These are phyloP conservation scores for Pestalotiopsis sp. DNA, from an alignment of 2,329 filamentous ascomycete species.

Conservation along the genomic window DNA sequence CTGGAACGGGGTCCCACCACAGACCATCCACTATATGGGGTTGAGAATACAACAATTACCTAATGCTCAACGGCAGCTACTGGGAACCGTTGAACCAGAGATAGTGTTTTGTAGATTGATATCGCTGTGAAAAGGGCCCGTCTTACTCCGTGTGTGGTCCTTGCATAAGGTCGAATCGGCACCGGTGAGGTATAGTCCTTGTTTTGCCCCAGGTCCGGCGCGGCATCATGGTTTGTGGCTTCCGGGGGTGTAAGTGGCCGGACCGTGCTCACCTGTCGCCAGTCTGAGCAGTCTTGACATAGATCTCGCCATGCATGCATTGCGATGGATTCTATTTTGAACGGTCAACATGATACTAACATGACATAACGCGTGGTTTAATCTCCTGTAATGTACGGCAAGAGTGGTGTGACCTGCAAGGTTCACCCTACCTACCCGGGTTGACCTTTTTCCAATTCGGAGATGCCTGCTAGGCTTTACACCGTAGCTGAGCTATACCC, in stretches of 20 bases:
- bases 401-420: slow-evolving; percentile 3
- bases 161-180: not conserved
- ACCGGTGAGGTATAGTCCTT: not conserved
- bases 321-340: not conserved
- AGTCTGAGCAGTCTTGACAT: not conserved
- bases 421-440: not conserved
- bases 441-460: not conserved
- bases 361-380: slow-evolving; percentile 11
- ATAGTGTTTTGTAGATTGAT: not conserved
- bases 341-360: not conserved
- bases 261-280: not conserved
- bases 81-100: too few species aligned
- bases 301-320: not conserved
- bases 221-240: not conserved
- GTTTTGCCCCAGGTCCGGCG: not conserved
- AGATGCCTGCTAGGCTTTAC: not conserved
- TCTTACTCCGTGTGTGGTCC: not conserved
- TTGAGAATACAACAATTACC: not conserved
- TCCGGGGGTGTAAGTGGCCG: not conserved
- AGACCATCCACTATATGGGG: not conserved
- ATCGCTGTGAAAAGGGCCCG: not conserved
- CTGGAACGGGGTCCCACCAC: not conserved
- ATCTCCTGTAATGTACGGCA: not conserved
- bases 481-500: not conserved
- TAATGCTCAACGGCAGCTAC: not conserved